These are phyloP conservation scores for Fibroporia radiculosa DNA, from an alignment of 768 basidiomycete species.

Conservation along the genomic window DNA sequence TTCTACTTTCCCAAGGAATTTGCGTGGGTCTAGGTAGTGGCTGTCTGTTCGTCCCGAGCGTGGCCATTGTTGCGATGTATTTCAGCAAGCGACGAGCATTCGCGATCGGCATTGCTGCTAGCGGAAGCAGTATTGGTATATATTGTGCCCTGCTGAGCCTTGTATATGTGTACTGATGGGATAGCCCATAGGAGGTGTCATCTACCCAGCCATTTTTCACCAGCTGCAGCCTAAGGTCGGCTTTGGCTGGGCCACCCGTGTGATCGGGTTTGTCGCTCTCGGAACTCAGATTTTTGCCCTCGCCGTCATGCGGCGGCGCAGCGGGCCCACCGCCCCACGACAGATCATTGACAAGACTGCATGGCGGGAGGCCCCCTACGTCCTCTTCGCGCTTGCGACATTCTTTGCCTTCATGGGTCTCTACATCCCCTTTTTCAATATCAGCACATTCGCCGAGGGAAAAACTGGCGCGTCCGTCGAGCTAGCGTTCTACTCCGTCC, in stretches of 20 bases:
- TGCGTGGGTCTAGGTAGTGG: slow-evolving; percentile 46
- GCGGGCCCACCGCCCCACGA: not conserved
- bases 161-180: not conserved
- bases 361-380: not conserved
- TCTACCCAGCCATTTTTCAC: slow-evolving; percentile 51
- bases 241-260: slow-evolving; percentile 35
- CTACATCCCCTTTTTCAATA: slow-evolving; percentile 4
- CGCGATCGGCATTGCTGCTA: slow-evolving; percentile 48
- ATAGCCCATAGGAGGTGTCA: slow-evolving; percentile 11
- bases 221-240: slow-evolving; percentile 31
- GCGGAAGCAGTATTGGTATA: slow-evolving; percentile 29
- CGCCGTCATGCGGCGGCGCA: slow-evolving; percentile 14
- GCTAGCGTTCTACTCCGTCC: slow-evolving; percentile 8
- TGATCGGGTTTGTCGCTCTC: slow-evolving; percentile 31
- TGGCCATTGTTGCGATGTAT: slow-evolving; percentile 42
- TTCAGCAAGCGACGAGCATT: slow-evolving; percentile 40
- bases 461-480: not conserved
- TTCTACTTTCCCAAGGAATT: slow-evolving; percentile 49
- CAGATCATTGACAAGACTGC: not conserved
- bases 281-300: slow-evolving; percentile 18
- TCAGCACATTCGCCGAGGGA: not conserved
- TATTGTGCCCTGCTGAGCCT: not conserved
- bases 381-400: not conserved
- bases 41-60: slow-evolving; percentile 41
- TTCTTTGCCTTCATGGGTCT: not conserved